These are phyloP conservation scores for Kwoniella sp. DNA, from an alignment of 768 basidiomycete species.

Conservation along the genomic window DNA sequence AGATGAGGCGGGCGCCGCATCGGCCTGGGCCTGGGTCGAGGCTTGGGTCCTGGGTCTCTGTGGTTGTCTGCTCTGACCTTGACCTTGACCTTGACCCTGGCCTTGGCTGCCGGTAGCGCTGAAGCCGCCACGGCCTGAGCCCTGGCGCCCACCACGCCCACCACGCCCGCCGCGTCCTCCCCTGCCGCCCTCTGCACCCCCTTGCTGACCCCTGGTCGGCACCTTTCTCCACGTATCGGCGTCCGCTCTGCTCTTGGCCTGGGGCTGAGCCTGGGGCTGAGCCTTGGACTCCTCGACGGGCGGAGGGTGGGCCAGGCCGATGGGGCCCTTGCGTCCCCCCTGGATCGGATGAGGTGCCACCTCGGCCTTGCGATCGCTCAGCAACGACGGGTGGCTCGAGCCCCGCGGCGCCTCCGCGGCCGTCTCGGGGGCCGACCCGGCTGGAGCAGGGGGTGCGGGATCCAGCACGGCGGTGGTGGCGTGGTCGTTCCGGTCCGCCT, in stretches of 20 bases:
- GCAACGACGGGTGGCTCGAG: neutral
- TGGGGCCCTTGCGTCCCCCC: constrained; percentile 26
- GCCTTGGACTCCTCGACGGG: constrained; percentile 8
- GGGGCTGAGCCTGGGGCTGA: constrained; percentile 1
- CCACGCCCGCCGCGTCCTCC: neutral
- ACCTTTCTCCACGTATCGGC: constrained; percentile 3
- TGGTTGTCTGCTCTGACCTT: neutral
- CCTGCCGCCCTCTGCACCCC: neutral
- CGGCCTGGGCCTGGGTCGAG: neutral
- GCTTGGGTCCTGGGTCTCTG: neutral
- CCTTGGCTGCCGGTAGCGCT: neutral
- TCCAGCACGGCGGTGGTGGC: neutral
- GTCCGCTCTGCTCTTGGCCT: neutral
- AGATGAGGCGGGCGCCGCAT: neutral
- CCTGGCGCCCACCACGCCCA: neutral
- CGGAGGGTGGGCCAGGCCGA: constrained; percentile 33
- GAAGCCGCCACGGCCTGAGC: neutral
- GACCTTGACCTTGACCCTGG: neutral
- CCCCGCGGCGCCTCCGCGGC: neutral
- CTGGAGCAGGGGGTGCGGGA: constrained; percentile 7
- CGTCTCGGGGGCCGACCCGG: neutral
- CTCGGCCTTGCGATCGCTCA: constrained; percentile 10
- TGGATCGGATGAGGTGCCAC: constrained; percentile 24
- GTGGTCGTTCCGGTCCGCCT: neutral
- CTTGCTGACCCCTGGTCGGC: neutral